A percentile compares a stretch with the other conserved stretches of the same genome.
These are phyloP conservation scores for Pythium phragmitis DNA, from an alignment of 352 stramenopile species.

Conservation along the genomic window DNA sequence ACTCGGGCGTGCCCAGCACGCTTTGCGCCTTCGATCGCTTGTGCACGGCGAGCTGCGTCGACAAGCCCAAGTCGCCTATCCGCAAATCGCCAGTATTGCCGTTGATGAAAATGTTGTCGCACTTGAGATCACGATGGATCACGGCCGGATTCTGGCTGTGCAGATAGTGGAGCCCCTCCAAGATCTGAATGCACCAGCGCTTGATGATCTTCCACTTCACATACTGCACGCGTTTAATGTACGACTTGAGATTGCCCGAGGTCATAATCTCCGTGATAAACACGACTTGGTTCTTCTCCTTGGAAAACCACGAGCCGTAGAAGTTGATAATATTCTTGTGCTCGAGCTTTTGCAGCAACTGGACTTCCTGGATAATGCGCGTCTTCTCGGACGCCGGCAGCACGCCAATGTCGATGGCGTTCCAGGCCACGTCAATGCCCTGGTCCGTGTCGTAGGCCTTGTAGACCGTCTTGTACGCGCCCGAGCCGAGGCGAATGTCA, in stretches of 20 bases:
- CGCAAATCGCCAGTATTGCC: conserved; percentile 96
- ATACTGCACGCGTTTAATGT: conserved; percentile 97
- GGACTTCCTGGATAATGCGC: conserved; percentile 97
- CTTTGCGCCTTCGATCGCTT: conserved; percentile 83
- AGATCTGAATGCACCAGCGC: conserved; percentile 96
- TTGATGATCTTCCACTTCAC: conserved; percentile 99
- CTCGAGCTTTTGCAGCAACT: conserved; percentile 95
- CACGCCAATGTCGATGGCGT: conserved; percentile 96
- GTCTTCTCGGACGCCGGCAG: conserved; percentile 94
- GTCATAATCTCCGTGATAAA: conserved; percentile 99
- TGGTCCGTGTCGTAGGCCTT: conserved; percentile 98
- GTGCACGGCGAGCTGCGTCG: conserved; percentile 76
- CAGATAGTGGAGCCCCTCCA: conserved; percentile 93
- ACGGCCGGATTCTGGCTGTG: conserved; percentile 89
- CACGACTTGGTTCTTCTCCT: conserved; percentile 97
- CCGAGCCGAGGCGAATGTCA: conserved; percentile 77
- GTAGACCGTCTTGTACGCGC: conserved; percentile 91
- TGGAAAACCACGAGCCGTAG: conserved; percentile 97
- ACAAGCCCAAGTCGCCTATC: conserved; percentile 97
- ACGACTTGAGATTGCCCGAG: conserved; percentile 93
- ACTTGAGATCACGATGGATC: conserved; percentile 94
- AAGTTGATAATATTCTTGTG: conserved; percentile 99
- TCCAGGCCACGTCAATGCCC: conserved; percentile 99
- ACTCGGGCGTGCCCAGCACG: conserved; percentile 98
- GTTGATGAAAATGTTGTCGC: conserved; percentile 99